Evolutionary conservation across 1,139 yeast genomes (phyloP), one percentile per base, ranked within the genome.

Genomic region (Saccharomyces hybrid): DNA sequence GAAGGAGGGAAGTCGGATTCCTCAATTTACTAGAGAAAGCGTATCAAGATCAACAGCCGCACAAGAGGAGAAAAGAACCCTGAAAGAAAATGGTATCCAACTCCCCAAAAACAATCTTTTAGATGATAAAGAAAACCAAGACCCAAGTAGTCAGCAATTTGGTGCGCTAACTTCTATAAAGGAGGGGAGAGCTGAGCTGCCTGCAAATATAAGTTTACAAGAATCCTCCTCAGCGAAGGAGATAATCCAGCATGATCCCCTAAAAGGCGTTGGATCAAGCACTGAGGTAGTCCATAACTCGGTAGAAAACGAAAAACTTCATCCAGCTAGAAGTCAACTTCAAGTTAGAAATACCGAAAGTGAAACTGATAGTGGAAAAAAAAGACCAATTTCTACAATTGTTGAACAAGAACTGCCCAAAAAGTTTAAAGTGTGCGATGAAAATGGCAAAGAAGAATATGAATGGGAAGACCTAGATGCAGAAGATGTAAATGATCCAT

Each of bases 391-490:
- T 23, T 67, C 70, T 9, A 65, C 69, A 4, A 63, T 66, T 14
- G 71, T 66, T 5, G 71, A 68, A 56, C 70, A 67, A 51, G 68
- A 66, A 11, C 61, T 61, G 31, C 70, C 69, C 27, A 68, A 68
- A 50, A 68, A 68, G 51, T 66, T 66, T 55, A 68, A 68, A 56
- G 66, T 64, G 2, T 63, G 67, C 47, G 61, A 57, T 31, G 70
- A 61, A 48, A 61, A 65, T 13, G 70, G 70, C 11, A 60, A 62
- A 42, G 72, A 70, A 48, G 72, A 69, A 51, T 72, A 83, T 64
- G 81, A 79, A 59, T 90, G 96, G 95, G 96, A 88, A 64, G 96
- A 91, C 69, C 76, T 91, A 56, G 97, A 91, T 68, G 91, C 86
- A 52, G 96, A 88, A 64, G 99, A 93, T 69, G 74, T 76, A 57